These are phyloP conservation scores for Claviceps sp. DNA, from an alignment of 2,329 filamentous ascomycete genomes.

Conservation along the genomic window DNA sequence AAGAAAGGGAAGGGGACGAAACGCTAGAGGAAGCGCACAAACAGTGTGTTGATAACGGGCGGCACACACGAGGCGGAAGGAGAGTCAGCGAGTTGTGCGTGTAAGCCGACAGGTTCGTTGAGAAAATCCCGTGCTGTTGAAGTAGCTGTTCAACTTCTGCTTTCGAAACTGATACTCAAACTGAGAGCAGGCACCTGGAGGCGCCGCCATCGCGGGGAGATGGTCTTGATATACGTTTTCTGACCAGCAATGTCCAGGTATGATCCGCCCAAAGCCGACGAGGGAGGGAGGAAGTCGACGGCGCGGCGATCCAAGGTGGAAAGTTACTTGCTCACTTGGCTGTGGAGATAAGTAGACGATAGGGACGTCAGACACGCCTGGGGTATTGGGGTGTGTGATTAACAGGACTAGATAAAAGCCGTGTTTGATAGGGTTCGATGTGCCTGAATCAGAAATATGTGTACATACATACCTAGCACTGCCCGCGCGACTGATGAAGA, in stretches of 20 bases:
- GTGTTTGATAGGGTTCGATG: not conserved
- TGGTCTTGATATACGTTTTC: slow-evolving; percentile 6
- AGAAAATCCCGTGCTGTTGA: slow-evolving; percentile 2
- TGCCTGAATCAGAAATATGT: not conserved
- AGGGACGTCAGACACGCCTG: not conserved
- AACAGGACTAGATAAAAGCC: not conserved
- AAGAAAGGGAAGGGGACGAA: not conserved
- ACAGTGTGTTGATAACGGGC: not conserved
- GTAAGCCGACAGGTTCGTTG: slow-evolving; percentile 1
- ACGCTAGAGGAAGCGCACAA: not conserved
- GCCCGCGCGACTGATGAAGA: not conserved
- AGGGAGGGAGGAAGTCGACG: slow-evolving; percentile 4
- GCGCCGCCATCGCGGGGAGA: not conserved
- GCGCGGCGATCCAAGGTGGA: slow-evolving; percentile 3
- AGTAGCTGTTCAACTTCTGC: not conserved
- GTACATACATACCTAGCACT: not conserved
- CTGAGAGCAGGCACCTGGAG: not conserved
- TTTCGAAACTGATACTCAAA: not conserved
- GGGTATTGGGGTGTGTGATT: slow-evolving; percentile 2
- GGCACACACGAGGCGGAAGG: not conserved
- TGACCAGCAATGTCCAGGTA: not conserved
- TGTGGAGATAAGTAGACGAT: slow-evolving; percentile 6
- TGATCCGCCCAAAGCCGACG: slow-evolving; percentile 6
- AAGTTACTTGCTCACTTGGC: slow-evolving; percentile 2
- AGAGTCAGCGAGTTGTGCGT: not conserved